Evolutionary conservation across 495 filamentous ascomycete species (phyloP).

Genomic region (Corynascus novoguineensis): DNA sequence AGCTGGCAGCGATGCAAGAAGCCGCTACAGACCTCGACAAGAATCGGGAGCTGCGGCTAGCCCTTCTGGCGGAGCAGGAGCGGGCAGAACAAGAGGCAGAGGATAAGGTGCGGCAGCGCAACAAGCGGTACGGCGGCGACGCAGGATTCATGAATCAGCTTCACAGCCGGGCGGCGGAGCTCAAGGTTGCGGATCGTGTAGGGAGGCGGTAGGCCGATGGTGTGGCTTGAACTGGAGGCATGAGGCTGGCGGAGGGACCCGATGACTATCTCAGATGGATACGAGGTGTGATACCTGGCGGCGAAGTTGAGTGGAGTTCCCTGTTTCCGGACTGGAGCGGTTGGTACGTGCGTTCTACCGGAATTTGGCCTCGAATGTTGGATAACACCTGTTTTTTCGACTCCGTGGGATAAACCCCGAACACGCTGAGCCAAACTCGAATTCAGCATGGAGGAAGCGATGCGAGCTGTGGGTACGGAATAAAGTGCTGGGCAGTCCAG

Average conservation of each 20-base stretch:
- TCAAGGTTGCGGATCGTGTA: slow-evolving; percentile 45
- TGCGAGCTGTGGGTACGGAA: too few species aligned
- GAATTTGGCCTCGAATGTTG: background rate
- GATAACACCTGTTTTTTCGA: too few species aligned
- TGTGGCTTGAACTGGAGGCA: too few species aligned
- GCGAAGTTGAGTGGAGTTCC: background rate
- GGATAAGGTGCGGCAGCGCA: slow-evolving; percentile 50
- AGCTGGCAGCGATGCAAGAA: slow-evolving; percentile 81
- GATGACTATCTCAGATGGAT: background rate
- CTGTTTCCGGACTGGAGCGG: background rate
- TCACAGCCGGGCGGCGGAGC: slow-evolving; percentile 53
- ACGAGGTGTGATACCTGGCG: slow-evolving; percentile 4
- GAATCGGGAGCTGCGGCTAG: slow-evolving; percentile 65
- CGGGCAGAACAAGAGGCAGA: slow-evolving; percentile 59
- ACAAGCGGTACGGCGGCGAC: slow-evolving; percentile 56
- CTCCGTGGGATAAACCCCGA: too few species aligned
- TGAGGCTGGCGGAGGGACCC: background rate
- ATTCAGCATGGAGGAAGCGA: too few species aligned
- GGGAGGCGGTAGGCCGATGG: slow-evolving; percentile 14
- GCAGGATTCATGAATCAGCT: slow-evolving; percentile 56
- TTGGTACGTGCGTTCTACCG: background rate
- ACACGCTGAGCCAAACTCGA: too few species aligned
- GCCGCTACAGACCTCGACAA: slow-evolving; percentile 74
- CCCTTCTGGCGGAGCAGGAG: slow-evolving; percentile 61
- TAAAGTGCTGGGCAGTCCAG: background rate